Percentiles rank a stretch among this genome's conserved stretches.
phyloP scores from a whole-genome alignment of 345 rosid genomes.

The Chamaenerion angustifolium region DNA sequence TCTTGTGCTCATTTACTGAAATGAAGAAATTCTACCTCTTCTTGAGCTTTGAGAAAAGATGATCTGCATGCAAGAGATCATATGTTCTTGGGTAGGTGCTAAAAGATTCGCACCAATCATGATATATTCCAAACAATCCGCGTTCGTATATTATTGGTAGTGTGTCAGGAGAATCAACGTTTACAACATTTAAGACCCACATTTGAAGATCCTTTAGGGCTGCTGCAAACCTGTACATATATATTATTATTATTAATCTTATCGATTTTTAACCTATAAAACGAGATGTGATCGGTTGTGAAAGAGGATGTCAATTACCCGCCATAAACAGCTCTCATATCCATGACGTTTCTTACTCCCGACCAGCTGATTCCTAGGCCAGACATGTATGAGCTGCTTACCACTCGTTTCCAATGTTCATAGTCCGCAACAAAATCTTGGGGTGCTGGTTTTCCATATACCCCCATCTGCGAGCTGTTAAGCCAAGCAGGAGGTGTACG shows the following conservation, averaged over 20 bases:
- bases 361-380: conserved; percentile 77
- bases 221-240: conserved; percentile 57
- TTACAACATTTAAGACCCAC: conserved; percentile 85
- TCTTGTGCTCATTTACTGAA: too few relatives aligned
- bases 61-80: conserved; percentile 85
- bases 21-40: conserved; percentile 24
- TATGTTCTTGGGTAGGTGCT: conserved; percentile 74
- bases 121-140: conserved; percentile 82
- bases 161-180: conserved; percentile 68
- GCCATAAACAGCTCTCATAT: conserved; percentile 89
- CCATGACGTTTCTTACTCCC: conserved; percentile 78
- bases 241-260: too few relatives aligned
- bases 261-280: too few relatives aligned
- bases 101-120: conserved; percentile 93
- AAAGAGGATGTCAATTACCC: conserved; percentile 29
- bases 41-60: conserved; percentile 76
- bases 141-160: conserved; percentile 84
- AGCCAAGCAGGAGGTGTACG: conserved; percentile 69
- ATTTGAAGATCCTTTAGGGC: conserved; percentile 57
- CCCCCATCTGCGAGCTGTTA: conserved; percentile 81
- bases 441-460: conserved; percentile 81
- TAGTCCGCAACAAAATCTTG: conserved; percentile 58
- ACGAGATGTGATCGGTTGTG: too few relatives aligned
- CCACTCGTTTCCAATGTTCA: conserved; percentile 70
- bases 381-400: conserved; percentile 48